These are phyloP conservation scores for Lichtheimia ornata DNA, from an alignment of 371 early-diverging fungal species.

Conservation along the genomic window DNA sequence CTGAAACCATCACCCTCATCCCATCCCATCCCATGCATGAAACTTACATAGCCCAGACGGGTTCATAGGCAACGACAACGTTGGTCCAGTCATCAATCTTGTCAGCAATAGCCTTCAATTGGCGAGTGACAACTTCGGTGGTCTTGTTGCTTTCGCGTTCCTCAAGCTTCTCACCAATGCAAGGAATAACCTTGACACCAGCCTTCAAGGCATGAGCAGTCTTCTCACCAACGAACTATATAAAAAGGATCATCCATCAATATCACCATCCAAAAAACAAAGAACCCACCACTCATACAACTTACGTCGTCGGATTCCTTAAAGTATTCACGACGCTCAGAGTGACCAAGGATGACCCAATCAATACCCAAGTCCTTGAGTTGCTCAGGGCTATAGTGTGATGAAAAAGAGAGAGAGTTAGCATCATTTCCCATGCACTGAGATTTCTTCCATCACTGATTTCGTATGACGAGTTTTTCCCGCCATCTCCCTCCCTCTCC, in stretches of 20 bases:
- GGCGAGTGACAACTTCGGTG: slow-evolving; percentile 85
- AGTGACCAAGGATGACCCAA: slow-evolving; percentile 99
- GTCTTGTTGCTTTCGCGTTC: slow-evolving; percentile 92
- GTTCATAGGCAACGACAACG: slow-evolving; percentile 99
- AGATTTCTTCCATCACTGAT: slow-evolving; percentile 1
- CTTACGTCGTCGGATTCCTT: slow-evolving; percentile 85
- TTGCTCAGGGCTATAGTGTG: slow-evolving; percentile 75
- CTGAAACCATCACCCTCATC: no score
- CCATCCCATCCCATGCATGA: no score
- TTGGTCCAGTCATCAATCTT: slow-evolving; percentile 82
- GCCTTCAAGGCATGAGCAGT: slow-evolving; percentile 83
- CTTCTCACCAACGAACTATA: slow-evolving; percentile 82
- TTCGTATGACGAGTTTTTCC: background rate
- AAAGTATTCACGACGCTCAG: slow-evolving; percentile 96
- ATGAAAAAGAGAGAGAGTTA: background rate
- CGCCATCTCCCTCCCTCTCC: no score
- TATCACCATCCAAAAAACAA: background rate
- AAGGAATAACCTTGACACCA: slow-evolving; percentile 94
- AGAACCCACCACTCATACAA: background rate
- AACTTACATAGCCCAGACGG: slow-evolving; percentile 95
- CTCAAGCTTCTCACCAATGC: slow-evolving; percentile 96
- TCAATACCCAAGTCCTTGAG: slow-evolving; percentile 94
- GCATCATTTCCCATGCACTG: background rate
- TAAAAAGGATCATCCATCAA: background rate
- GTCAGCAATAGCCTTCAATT: slow-evolving; percentile 83